Base-by-base conservation (phyloP, 768 basidiomycete genomes). In the Holtermannia corniformis region DNA sequence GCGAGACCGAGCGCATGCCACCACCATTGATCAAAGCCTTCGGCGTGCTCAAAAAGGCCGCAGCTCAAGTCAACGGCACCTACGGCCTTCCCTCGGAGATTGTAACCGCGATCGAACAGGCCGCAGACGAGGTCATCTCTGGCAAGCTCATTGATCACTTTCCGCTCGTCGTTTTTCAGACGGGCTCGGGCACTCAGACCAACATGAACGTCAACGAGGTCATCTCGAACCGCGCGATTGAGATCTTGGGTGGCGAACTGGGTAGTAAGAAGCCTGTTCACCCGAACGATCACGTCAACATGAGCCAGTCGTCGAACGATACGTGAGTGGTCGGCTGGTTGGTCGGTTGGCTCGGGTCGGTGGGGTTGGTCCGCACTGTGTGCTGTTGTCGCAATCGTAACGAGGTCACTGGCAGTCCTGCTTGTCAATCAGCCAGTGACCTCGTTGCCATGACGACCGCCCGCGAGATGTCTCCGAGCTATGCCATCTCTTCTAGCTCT, bases 181-280 rank as follows among this genome's bases (percentile, higher is more conserved):
- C 95, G 21, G 95, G 95, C 55, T 92, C 88, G 51, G 95, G 95
- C 19, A 99, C 95, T 1, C 95, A 99, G 74, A 92, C 87, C 68
- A 99, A 99, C 77, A 99, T 99, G 95, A 99, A 88, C 73, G 88
- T 82, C 56, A 99, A 99, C 72, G 95, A 99, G 81, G 92, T 96
- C 64, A 92, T 99, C 68, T 93, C 92, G 22, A 99, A 99, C 73
- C 84, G 93, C 54, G 95, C 95, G 27, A 99, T 97, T 67, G 90
- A 99, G 76, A 76, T 95, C 56, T 82, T 97, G 55, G 95, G 95
- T 5, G 95, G 95, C 16, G 79, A 91, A 75, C 78, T 96, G 52
- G 95, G 95, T 27, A 89, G 87, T 44, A 99, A 97, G 79, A 88
- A 79, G 64, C 95, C 95, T 7, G 92, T 99, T 1, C 95, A 99